Base-by-base conservation (phyloP, 2,329 filamentous ascomycete species). In the Cryphonectria radicalis region DNA sequence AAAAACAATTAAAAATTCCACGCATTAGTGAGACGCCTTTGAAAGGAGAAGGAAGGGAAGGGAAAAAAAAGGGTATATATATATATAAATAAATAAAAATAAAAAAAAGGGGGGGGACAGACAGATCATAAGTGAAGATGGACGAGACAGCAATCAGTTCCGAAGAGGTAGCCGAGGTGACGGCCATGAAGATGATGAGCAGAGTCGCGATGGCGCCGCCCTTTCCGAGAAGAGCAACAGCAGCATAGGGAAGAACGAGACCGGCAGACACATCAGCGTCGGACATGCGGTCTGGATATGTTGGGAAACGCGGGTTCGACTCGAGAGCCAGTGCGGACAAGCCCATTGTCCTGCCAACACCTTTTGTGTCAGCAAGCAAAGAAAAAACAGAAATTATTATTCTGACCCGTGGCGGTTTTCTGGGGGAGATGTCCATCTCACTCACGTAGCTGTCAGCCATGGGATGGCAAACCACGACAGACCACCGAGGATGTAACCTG, bases 391-490 rank as follows among this genome's bases (percentile, higher is more conserved):
- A 35, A 19, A 17, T 0, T 11, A 7, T 19, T 42, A 19, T 11
- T 14, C 3, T n/a, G 19, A 37, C 22, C 42, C 42, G 14, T 64
- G 10, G 6, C 25, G 17, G 43, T 40, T 4, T 4, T 32, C 32
- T 32, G 3, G 8, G 10, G 37, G 1, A 40, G 10, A 40, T 11
- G 10, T 40, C 37, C 25, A 40, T 32, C 5, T 40, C 2, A 65
- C 63, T 53, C 43, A 65, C 63, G 93, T 97, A 0, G 94, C 94
- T 2, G 90, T 92, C 13, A 97, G 86, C 92, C 93, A 97, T 0
- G 95, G 95, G 67, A 98, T 97, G 0, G 94, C 94, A 76, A 97
- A 97, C 94, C 94, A 97, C 66, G 89, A 91, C 0, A 97, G 86
- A 32, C 95, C 94, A 6, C 94, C 94, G 73, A 95, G 88, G 69